phyloP scores from a whole-genome alignment of 1,284 basidiomycete species.

The Cutaneotrichosporon cutaneum region DNA sequence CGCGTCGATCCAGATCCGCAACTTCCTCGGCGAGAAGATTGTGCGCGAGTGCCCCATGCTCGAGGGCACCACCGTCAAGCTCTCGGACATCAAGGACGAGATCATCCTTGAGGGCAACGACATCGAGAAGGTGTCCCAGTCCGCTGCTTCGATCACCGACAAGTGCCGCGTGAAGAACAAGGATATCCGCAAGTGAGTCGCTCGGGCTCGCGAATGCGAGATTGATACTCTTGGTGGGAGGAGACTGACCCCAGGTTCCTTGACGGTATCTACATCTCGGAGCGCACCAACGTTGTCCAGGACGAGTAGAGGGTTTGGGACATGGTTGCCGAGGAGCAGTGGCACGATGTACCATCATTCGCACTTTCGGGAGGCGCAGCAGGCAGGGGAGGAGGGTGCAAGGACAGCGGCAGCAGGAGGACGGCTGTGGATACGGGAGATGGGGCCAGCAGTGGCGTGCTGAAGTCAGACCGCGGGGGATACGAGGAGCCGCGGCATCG shows the following conservation, averaged over 20 bases:
- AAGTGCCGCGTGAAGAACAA: conserved; percentile 94
- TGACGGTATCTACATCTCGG: conserved; percentile 65
- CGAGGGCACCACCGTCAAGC: conserved; percentile 78
- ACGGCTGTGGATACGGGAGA: too few species aligned
- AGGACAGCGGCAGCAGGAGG: too few species aligned
- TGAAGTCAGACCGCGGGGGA: too few species aligned
- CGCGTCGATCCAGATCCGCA: conserved; percentile 85
- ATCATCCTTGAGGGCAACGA: conserved; percentile 91
- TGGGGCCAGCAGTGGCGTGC: not conserved
- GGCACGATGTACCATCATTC: conserved; percentile 31
- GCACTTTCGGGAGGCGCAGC: conserved; percentile 11
- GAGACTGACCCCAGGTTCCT: conserved; percentile 23
- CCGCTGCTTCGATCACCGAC: conserved; percentile 93
- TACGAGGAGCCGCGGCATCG: too few species aligned
- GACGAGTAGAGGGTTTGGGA: conserved; percentile 30
- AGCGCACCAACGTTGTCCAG: conserved; percentile 43
- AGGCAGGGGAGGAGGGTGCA: not conserved
- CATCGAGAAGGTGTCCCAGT: conserved; percentile 92
- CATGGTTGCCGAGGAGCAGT: conserved; percentile 24
- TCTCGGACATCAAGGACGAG: conserved; percentile 96
- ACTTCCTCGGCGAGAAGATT: conserved; percentile 78
- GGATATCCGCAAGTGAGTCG: conserved; percentile 80
- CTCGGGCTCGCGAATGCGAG: conserved; percentile 60
- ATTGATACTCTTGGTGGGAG: too few species aligned
- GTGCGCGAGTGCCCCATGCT: conserved; percentile 93